Evolutionary conservation across 441 rosid species (phyloP).

Genomic region (Erodium moschatum): DNA sequence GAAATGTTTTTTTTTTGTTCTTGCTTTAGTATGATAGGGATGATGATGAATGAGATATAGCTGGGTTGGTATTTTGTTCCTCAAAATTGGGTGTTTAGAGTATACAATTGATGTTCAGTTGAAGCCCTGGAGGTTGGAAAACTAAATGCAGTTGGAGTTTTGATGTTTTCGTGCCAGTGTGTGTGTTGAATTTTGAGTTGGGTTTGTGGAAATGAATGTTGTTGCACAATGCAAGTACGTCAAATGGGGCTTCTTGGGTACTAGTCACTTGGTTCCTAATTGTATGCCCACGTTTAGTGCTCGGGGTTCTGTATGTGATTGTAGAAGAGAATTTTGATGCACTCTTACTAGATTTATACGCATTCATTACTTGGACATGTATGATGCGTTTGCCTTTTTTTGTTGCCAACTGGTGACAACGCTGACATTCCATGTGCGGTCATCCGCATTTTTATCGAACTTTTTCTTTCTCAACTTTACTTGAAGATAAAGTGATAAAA

Average conservation of each 20-base stretch:
- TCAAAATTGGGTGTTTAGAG: not conserved
- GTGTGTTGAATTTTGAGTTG: too few species aligned
- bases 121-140: not conserved
- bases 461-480: not conserved
- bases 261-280: not conserved
- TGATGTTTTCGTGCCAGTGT: not conserved
- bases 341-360: slow-evolving; percentile 1
- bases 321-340: not conserved
- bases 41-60: not conserved
- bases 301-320: not conserved
- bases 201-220: not conserved
- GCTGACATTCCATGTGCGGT: not conserved
- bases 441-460: not conserved
- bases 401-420: not conserved
- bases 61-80: not conserved
- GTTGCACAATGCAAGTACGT: slow-evolving; percentile 4
- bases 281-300: not conserved
- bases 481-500: not conserved
- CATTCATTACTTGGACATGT: not conserved
- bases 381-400: not conserved
- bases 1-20: too few species aligned
- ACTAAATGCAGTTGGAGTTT: not conserved
- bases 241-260: not conserved
- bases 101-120: not conserved
- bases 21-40: too few species aligned